Conservation (phyloP, 352 stramenopile species). For the Phytophthora colocasiae region DNA sequence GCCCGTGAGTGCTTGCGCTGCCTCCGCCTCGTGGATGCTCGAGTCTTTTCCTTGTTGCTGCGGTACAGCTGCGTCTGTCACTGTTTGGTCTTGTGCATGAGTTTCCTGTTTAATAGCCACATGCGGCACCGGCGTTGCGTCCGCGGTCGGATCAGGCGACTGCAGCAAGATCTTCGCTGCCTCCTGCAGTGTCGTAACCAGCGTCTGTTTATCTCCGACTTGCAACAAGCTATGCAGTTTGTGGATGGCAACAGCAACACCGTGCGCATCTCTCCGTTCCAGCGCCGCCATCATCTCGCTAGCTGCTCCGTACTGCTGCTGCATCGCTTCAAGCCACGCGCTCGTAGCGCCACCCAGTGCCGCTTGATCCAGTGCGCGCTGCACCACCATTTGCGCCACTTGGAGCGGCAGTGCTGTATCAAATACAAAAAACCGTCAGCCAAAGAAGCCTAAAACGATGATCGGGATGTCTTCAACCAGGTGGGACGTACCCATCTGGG, state of each 20-base stretch:
- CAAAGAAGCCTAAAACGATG: constrained; percentile 1
- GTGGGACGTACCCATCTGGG: constrained; percentile 61
- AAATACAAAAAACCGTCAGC: constrained; percentile 3
- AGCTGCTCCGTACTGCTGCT: constrained; percentile 51
- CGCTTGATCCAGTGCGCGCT: constrained; percentile 55
- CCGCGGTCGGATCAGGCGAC: neutral
- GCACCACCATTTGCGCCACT: constrained; percentile 64
- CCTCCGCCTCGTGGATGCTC: constrained; percentile 64
- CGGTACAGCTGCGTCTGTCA: neutral
- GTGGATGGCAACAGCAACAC: constrained; percentile 44
- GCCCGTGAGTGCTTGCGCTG: constrained; percentile 77
- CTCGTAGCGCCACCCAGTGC: constrained; percentile 63
- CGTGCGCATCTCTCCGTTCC: constrained; percentile 46
- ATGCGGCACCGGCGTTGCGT: constrained; percentile 11
- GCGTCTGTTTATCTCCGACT: constrained; percentile 18
- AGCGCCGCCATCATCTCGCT: constrained; percentile 49
- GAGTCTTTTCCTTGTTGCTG: constrained; percentile 39
- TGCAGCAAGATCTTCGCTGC: constrained; percentile 44
- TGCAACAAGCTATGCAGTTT: constrained; percentile 45
- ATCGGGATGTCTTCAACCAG: constrained; percentile 17
- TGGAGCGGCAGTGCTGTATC: constrained; percentile 56
- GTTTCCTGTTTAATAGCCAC: constrained; percentile 36
- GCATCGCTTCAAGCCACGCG: constrained; percentile 57
- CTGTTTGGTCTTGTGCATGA: neutral
- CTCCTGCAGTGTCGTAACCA: constrained; percentile 57